Percentiles rank a stretch among this genome's conserved stretches.
phyloP scores from a whole-genome alignment of 139 green algal genomes.

The Closterium sp. region DNA sequence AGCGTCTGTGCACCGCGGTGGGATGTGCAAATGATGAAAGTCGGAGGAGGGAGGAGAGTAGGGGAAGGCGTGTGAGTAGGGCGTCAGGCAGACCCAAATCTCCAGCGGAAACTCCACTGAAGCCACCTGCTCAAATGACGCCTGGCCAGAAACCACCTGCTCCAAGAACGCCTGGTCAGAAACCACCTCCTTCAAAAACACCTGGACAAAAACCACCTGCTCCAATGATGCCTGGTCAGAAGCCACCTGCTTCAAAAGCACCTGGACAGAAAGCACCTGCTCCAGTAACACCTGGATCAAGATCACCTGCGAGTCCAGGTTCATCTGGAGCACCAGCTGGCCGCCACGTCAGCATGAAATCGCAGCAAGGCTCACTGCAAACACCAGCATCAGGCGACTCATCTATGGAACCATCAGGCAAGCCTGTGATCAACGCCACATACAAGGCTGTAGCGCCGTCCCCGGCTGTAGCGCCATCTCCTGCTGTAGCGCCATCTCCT shows the following conservation, averaged over 20 bases:
- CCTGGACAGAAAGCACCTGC: not conserved
- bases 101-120: not conserved
- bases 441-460: not conserved
- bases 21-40: no score
- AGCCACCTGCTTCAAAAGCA: not conserved
- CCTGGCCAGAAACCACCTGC: not conserved
- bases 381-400: not conserved
- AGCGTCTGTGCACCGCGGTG: no score
- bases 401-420: no score
- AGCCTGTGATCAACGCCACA: no score
- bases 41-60: no score
- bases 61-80: no score
- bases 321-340: no score
- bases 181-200: not conserved
- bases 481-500: not conserved
- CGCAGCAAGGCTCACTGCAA: no score
- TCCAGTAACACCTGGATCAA: no score
- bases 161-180: not conserved
- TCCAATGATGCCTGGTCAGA: not conserved
- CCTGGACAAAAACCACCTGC: not conserved
- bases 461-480: not conserved
- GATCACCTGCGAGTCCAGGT: no score
- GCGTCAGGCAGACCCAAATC: not conserved
- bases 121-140: not conserved
- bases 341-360: no score